Conservation (phyloP, 345 rosid genomes). For the Eucalyptus regnans region DNA sequence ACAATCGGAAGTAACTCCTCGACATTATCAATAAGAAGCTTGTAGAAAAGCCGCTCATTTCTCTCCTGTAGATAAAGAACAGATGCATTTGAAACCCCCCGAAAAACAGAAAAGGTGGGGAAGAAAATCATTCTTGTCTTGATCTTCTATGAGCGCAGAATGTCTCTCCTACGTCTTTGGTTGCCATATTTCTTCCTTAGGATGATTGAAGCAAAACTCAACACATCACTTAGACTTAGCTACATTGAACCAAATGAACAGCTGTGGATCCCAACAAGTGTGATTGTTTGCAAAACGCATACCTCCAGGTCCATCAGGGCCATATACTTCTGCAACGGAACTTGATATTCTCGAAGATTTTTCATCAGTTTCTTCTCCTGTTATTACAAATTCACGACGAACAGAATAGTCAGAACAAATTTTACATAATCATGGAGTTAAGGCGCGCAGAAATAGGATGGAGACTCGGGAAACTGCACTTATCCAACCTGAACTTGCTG, state of each 20-base stretch:
- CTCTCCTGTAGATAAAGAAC: constrained; percentile 43
- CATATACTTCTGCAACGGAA: constrained; percentile 77
- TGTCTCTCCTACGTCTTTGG: neutral
- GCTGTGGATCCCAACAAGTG: neutral
- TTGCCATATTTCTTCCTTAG: neutral
- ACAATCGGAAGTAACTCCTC: constrained; percentile 91
- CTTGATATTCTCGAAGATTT: constrained; percentile 51
- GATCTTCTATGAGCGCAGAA: neutral
- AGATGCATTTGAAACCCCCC: neutral
- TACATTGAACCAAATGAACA: neutral
- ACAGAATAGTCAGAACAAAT: neutral
- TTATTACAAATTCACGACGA: neutral
- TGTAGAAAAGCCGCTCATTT: constrained; percentile 80
- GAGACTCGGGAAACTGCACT: neutral
- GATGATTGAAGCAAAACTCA: neutral
- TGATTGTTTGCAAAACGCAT: neutral
- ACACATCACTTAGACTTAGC: neutral
- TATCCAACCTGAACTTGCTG: constrained; percentile 61
- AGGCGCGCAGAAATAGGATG: neutral
- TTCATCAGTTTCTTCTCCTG: constrained; percentile 75
- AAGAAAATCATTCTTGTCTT: neutral
- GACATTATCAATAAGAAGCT: constrained; percentile 76
- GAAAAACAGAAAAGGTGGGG: neutral
- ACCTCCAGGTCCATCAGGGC: constrained; percentile 94
- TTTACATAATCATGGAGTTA: neutral